phyloP scores from a whole-genome alignment of 257 asterid species.

The Solanum clarkiae region DNA sequence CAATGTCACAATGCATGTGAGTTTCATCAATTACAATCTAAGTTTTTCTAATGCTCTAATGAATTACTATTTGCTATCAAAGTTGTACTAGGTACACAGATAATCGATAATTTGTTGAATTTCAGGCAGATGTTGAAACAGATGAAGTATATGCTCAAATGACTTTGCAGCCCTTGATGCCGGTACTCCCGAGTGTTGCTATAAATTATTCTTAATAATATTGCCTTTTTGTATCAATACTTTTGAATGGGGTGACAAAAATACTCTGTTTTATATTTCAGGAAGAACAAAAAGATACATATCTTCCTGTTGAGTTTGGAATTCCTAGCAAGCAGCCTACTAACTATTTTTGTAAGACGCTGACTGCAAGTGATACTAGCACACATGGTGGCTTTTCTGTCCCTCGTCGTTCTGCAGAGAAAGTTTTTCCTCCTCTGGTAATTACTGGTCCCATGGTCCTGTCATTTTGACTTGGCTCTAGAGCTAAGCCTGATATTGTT shows the following conservation, averaged over 20 bases:
- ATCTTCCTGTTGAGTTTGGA: slow-evolving; percentile 85
- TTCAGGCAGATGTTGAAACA: slow-evolving; percentile 97
- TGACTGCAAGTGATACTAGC: slow-evolving; percentile 96
- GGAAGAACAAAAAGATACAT: slow-evolving; percentile 93
- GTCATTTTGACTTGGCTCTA: not conserved
- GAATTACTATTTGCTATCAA: slow-evolving; percentile 4
- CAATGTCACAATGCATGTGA: slow-evolving; percentile 94
- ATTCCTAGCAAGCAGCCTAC: slow-evolving; percentile 84
- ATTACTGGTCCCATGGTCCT: not conserved
- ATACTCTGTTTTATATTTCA: slow-evolving; percentile 13
- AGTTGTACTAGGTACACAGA: not conserved
- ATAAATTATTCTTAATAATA: not conserved
- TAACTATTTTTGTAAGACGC: slow-evolving; percentile 90
- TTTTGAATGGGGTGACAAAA: not conserved
- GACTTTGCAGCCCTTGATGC: slow-evolving; percentile 92
- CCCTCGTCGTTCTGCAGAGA: slow-evolving; percentile 99
- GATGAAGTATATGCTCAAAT: slow-evolving; percentile 97
- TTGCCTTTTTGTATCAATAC: not conserved
- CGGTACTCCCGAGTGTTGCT: slow-evolving; percentile 27
- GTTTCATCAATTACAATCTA: slow-evolving; percentile 25
- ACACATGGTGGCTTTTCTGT: slow-evolving; percentile 98
- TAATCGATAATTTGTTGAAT: slow-evolving; percentile 12
- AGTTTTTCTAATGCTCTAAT: not conserved
- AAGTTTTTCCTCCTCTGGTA: slow-evolving; percentile 98
- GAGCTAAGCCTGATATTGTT: not conserved